Percentiles rank a stretch among this genome's conserved stretches.
phyloP scores from a whole-genome alignment of 202 grass and related monocot species.

The Sporobolus alterniflorus region DNA sequence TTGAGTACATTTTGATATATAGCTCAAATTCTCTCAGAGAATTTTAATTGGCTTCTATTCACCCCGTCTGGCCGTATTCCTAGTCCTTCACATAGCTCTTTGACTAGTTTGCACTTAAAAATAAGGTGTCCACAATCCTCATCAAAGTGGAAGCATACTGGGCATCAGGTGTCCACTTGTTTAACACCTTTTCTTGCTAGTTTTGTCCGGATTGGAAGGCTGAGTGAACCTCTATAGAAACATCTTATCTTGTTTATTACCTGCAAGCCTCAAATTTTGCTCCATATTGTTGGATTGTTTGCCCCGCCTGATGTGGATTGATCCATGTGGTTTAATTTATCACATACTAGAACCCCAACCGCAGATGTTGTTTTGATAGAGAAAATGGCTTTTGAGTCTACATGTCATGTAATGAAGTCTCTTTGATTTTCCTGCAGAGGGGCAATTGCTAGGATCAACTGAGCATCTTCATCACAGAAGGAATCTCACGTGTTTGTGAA shows the following conservation, averaged over 20 bases:
- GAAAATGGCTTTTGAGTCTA: background rate
- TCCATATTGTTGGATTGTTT: background rate
- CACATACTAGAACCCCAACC: background rate
- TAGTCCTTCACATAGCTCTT: background rate
- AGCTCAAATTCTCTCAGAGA: no score
- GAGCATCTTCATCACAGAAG: background rate
- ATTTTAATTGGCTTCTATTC: no score
- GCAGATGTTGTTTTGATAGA: background rate
- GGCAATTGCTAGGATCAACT: no score
- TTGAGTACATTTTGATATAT: no score
- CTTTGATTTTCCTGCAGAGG: no score
- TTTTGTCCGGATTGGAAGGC: background rate
- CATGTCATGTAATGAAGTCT: background rate
- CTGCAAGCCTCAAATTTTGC: background rate
- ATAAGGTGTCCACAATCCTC: background rate
- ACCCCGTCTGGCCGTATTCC: no score
- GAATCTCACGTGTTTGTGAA: background rate
- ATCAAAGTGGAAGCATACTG: background rate
- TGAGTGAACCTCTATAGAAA: background rate
- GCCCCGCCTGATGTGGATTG: background rate
- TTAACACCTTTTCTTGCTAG: background rate
- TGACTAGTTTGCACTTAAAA: background rate
- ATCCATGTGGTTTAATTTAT: background rate
- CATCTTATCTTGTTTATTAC: background rate
- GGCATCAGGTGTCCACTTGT: background rate